phyloP scores from a whole-genome alignment of 164 flowering plant species.

The Santalum album region DNA sequence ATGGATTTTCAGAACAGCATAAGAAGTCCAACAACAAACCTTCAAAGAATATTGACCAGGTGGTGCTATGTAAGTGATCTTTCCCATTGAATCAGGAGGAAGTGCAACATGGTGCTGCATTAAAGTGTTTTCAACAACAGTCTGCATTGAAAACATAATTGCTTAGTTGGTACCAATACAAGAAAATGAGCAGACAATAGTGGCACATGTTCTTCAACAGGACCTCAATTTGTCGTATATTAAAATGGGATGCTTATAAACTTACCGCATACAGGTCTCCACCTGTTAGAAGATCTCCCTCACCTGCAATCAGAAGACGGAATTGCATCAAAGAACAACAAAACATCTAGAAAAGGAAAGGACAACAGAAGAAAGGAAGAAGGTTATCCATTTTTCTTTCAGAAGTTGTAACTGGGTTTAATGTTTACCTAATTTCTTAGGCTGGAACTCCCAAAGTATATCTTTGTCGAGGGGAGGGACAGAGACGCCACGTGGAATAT shows the following conservation, averaged over 20 bases:
- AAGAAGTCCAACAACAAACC: slow-evolving; percentile 31
- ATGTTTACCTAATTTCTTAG: slow-evolving; percentile 69
- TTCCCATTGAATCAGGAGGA: slow-evolving; percentile 97
- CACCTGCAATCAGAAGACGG: slow-evolving; percentile 45
- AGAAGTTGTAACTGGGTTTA: background rate
- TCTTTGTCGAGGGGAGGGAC: slow-evolving; percentile 99
- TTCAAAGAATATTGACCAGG: slow-evolving; percentile 88
- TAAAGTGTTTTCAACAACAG: slow-evolving; percentile 87
- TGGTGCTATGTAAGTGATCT: slow-evolving; percentile 77
- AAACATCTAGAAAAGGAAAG: background rate
- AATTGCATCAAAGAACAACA: too few species aligned
- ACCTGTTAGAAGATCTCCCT: slow-evolving; percentile 90
- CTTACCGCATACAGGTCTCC: slow-evolving; percentile 99
- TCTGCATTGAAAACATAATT: slow-evolving; percentile 35
- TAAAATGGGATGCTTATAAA: slow-evolving; percentile 9
- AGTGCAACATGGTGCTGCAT: slow-evolving; percentile 92
- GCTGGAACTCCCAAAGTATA: slow-evolving; percentile 88
- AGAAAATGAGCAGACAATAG: background rate
- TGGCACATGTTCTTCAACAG: background rate
- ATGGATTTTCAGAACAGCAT: background rate
- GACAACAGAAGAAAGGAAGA: background rate
- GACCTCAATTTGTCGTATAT: background rate
- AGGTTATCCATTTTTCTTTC: background rate
- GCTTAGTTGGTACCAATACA: slow-evolving; percentile 7
- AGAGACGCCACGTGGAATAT: slow-evolving; percentile 97